Percentiles rank a stretch among this genome's conserved stretches.
These are phyloP conservation scores for Fraxinus americana DNA, from an alignment of 257 asterid species.

Conservation along the genomic window DNA sequence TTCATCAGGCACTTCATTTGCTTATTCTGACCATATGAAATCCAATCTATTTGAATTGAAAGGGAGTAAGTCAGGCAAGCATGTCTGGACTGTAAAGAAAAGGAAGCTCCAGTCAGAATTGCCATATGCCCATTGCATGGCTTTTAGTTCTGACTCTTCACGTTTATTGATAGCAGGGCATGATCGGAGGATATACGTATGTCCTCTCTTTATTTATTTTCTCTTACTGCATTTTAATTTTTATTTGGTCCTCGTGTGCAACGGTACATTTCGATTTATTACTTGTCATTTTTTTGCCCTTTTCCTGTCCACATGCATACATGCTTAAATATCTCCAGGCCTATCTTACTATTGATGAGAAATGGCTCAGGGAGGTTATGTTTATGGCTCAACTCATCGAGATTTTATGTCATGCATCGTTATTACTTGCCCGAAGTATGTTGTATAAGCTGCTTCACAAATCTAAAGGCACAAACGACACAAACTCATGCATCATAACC, in stretches of 20 bases:
- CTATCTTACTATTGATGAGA: background rate
- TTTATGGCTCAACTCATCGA: background rate
- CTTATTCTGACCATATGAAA: conserved; percentile 82
- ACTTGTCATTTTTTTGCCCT: background rate
- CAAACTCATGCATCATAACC: background rate
- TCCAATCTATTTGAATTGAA: conserved; percentile 74
- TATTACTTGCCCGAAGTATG: background rate
- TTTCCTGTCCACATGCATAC: background rate
- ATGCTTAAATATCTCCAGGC: background rate
- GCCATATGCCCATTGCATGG: conserved; percentile 87
- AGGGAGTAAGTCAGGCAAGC: conserved; percentile 55
- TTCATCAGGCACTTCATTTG: conserved; percentile 73
- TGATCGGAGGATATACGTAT: conserved; percentile 81
- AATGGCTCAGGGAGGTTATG: background rate
- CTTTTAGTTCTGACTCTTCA: conserved; percentile 85
- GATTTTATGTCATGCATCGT: background rate
- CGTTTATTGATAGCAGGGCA: conserved; percentile 79
- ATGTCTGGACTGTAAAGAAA: conserved; percentile 63
- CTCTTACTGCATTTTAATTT: background rate
- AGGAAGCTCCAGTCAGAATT: conserved; percentile 61
- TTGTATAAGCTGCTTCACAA: background rate
- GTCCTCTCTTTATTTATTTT: conserved; percentile 31
- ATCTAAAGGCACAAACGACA: background rate
- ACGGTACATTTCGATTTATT: background rate
- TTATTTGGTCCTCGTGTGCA: background rate